phyloP scores from a whole-genome alignment of 768 basidiomycete species.

The Russula emetica region DNA sequence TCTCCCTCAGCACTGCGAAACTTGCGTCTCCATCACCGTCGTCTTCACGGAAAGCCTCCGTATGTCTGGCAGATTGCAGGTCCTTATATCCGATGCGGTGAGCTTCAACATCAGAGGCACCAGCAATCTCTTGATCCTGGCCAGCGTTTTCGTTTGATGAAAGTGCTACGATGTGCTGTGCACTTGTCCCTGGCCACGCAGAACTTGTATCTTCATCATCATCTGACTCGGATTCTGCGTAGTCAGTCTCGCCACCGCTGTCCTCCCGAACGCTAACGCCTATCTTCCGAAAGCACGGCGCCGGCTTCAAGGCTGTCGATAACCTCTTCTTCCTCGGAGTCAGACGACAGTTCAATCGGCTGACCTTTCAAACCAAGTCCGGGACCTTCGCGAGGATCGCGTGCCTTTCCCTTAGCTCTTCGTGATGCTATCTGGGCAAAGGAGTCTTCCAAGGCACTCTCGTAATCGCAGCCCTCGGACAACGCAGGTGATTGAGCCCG shows the following conservation, averaged over 20 bases:
- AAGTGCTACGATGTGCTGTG: neutral
- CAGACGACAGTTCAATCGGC: slow-evolving; percentile 46
- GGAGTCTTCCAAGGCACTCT: slow-evolving; percentile 46
- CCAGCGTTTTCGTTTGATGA: slow-evolving; percentile 28
- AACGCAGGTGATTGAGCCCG: slow-evolving; percentile 27
- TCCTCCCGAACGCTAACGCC: slow-evolving; percentile 40
- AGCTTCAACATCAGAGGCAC: slow-evolving; percentile 26
- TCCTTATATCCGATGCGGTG: slow-evolving; percentile 24
- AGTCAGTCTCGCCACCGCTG: slow-evolving; percentile 25
- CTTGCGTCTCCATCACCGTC: slow-evolving; percentile 29
- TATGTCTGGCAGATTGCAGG: neutral
- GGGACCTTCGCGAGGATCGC: slow-evolving; percentile 58
- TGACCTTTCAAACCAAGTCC: slow-evolving; percentile 43
- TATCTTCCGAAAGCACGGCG: slow-evolving; percentile 39
- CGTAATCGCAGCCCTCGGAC: slow-evolving; percentile 33
- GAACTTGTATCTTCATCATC: slow-evolving; percentile 26
- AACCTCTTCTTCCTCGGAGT: slow-evolving; percentile 37
- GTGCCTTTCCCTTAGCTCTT: slow-evolving; percentile 50
- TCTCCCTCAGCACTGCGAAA: slow-evolving; percentile 30
- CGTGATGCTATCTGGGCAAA: slow-evolving; percentile 52
- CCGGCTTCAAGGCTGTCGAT: slow-evolving; percentile 32
- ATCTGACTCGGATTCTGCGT: slow-evolving; percentile 29
- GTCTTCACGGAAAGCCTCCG: slow-evolving; percentile 1
- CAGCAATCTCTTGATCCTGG: slow-evolving; percentile 34
- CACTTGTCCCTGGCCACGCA: slow-evolving; percentile 25